phyloP scores from a whole-genome alignment of 306 rosid genomes.

The Vigna angularis region DNA sequence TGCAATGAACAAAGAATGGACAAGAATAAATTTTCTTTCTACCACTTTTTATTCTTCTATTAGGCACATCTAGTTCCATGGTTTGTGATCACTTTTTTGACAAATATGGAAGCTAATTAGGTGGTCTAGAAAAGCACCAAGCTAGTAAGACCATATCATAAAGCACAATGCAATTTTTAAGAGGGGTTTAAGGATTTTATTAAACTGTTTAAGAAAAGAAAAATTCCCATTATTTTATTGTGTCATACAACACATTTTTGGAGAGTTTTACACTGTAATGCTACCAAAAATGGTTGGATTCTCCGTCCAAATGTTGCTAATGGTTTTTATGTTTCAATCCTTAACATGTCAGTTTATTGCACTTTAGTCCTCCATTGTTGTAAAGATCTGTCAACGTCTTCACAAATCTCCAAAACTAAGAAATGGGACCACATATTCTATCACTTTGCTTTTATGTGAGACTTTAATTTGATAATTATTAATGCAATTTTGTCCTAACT shows the following conservation, averaged over 20 bases:
- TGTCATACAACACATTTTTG: not conserved
- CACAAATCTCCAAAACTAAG: slow-evolving; percentile 20
- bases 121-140: slow-evolving; percentile 34
- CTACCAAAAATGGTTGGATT: slow-evolving; percentile 7
- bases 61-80: slow-evolving; percentile 25
- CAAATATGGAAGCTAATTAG: slow-evolving; percentile 32
- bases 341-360: not conserved
- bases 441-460: too few relatives aligned
- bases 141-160: slow-evolving; percentile 4
- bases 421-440: not conserved
- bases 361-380: not conserved
- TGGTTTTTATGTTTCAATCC: not conserved
- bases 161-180: slow-evolving; percentile 1
- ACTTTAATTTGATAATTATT: too few relatives aligned
- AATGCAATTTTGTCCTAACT: too few relatives aligned
- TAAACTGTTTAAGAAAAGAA: not conserved
- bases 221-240: not conserved
- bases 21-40: not conserved
- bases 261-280: not conserved
- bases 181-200: not conserved
- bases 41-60: slow-evolving; percentile 42
- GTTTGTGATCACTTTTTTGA: slow-evolving; percentile 37
- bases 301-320: not conserved
- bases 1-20: slow-evolving; percentile 41
- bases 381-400: not conserved